Evolutionary conservation across 805 yeast genomes (phyloP).

Genomic region (Candida adriatica): DNA sequence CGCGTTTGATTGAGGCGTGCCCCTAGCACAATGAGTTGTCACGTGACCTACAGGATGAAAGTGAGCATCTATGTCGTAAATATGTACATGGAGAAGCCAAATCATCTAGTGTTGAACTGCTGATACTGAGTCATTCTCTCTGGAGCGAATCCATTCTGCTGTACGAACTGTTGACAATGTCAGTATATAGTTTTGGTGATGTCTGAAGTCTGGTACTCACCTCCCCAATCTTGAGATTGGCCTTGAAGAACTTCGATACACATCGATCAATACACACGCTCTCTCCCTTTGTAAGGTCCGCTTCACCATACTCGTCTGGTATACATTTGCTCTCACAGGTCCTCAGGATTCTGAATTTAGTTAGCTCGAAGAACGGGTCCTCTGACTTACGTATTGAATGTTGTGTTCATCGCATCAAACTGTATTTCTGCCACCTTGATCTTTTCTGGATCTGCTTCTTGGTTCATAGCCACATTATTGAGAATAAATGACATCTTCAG

Average conservation of each 20-base stretch:
- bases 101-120: slow-evolving; percentile 8
- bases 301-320: slow-evolving; percentile 78
- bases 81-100: slow-evolving; percentile 5
- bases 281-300: slow-evolving; percentile 82
- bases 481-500: slow-evolving; percentile 57
- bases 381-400: slow-evolving; percentile 37
- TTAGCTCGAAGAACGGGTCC: background rate
- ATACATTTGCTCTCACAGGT: slow-evolving; percentile 75
- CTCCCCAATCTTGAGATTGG: slow-evolving; percentile 58
- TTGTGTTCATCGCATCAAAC: slow-evolving; percentile 53
- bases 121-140: slow-evolving; percentile 18
- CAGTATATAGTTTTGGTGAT: slow-evolving; percentile 8
- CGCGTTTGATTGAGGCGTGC: background rate
- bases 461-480: slow-evolving; percentile 34
- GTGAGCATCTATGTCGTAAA: background rate
- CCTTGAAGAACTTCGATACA: slow-evolving; percentile 72
- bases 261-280: slow-evolving; percentile 78
- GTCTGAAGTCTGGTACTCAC: slow-evolving; percentile 17
- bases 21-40: background rate
- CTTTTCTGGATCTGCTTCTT: slow-evolving; percentile 53
- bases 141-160: slow-evolving; percentile 18
- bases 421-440: slow-evolving; percentile 61
- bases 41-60: background rate
- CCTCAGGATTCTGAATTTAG: slow-evolving; percentile 37
- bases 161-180: slow-evolving; percentile 16